phyloP scores from a whole-genome alignment of 768 basidiomycete species.

The Hortiboletus flavorubellus region DNA sequence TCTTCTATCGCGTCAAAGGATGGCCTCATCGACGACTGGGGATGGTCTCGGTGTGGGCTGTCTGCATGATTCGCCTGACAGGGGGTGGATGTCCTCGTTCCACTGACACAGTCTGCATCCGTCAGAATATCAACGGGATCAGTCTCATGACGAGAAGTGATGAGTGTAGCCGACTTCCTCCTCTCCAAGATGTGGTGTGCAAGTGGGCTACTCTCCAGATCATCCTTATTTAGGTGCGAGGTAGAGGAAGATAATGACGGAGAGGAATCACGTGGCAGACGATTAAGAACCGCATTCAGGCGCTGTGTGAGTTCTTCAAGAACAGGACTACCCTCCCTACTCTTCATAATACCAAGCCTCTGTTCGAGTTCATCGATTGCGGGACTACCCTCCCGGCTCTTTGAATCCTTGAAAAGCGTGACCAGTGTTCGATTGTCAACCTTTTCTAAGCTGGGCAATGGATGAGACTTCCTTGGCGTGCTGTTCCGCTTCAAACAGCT shows the following conservation, averaged over 20 bases:
- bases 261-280: slow-evolving; percentile 30
- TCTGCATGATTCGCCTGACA: slow-evolving; percentile 9
- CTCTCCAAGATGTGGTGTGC: slow-evolving; percentile 22
- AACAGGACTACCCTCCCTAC: slow-evolving; percentile 52
- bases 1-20: slow-evolving; percentile 55
- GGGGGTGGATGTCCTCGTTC: slow-evolving; percentile 9
- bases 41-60: slow-evolving; percentile 12
- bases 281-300: slow-evolving; percentile 39
- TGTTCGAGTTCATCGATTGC: slow-evolving; percentile 63
- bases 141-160: slow-evolving; percentile 2
- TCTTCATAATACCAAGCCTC: slow-evolving; percentile 53
- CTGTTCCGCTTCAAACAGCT: slow-evolving; percentile 58
- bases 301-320: slow-evolving; percentile 49
- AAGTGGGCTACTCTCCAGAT: slow-evolving; percentile 28
- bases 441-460: slow-evolving; percentile 27
- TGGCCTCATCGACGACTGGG: slow-evolving; percentile 21
- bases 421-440: slow-evolving; percentile 41
- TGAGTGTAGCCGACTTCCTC: slow-evolving; percentile 15
- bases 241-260: slow-evolving; percentile 25
- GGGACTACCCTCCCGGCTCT: slow-evolving; percentile 53
- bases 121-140: slow-evolving; percentile 1
- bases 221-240: slow-evolving; percentile 13
- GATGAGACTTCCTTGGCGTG: slow-evolving; percentile 39
- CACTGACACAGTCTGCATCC: slow-evolving; percentile 8
- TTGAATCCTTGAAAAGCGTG: slow-evolving; percentile 40